Percentiles rank a stretch among this genome's conserved stretches.
Conservation (phyloP, 164 flowering plant species). For the Vitis rotundifolia region DNA sequence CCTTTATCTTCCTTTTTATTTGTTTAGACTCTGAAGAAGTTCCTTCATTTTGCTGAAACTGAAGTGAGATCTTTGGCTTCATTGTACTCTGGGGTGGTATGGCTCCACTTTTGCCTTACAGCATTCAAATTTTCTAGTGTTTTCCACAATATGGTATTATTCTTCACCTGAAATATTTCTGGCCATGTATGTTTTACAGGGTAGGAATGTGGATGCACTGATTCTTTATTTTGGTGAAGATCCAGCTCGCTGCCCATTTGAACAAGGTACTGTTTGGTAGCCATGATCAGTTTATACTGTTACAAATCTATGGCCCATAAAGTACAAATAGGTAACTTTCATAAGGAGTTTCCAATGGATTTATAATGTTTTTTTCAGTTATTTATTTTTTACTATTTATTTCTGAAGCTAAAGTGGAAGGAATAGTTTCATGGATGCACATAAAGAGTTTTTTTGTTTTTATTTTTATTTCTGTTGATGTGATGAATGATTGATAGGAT, state of each 20-base stretch:
- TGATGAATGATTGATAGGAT: too few relatives aligned
- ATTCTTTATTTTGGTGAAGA: constrained; percentile 94
- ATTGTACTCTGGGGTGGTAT: constrained; percentile 82
- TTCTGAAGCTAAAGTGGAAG: background rate
- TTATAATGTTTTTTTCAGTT: background rate
- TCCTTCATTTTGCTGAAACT: constrained; percentile 76
- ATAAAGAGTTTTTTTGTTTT: too few relatives aligned
- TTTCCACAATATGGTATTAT: background rate
- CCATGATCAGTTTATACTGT: background rate
- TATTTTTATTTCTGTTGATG: too few relatives aligned
- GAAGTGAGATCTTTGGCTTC: constrained; percentile 83
- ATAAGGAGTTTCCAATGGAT: too few relatives aligned
- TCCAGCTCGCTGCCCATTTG: constrained; percentile 87
- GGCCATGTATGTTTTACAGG: constrained; percentile 40
- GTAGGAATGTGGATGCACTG: constrained; percentile 82
- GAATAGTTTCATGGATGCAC: too few relatives aligned
- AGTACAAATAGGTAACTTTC: too few relatives aligned
- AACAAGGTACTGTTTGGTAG: constrained; percentile 71
- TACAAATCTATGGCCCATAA: background rate
- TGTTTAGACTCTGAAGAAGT: constrained; percentile 30
- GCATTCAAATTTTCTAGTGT: constrained; percentile 3
- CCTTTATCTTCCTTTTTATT: constrained; percentile 2
- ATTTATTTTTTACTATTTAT: background rate
- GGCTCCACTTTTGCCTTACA: constrained; percentile 14
- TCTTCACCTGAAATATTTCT: constrained; percentile 4